phyloP scores from a whole-genome alignment of 2,329 filamentous ascomycete species.

The Fusarium keratoplasticum region DNA sequence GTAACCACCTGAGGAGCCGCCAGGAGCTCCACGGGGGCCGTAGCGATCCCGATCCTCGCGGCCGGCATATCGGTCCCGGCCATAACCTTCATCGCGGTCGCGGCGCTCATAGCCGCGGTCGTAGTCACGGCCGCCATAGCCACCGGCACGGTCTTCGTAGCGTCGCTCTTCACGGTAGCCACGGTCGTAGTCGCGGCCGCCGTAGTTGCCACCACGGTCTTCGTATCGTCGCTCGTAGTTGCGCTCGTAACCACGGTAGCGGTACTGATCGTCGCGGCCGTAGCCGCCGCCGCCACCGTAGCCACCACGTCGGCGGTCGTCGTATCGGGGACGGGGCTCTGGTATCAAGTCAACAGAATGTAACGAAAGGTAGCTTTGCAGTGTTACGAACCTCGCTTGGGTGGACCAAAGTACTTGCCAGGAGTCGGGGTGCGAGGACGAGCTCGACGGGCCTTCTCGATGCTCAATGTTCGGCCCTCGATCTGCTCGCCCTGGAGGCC shows the following conservation, averaged over 20 bases:
- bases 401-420: slow-evolving; percentile 98
- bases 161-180: slow-evolving; percentile 61
- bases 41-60: slow-evolving; percentile 61
- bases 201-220: slow-evolving; percentile 56
- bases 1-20: slow-evolving; percentile 57
- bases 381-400: slow-evolving; percentile 85
- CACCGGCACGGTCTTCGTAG: slow-evolving; percentile 56
- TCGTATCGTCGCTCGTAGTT: slow-evolving; percentile 60
- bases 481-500: slow-evolving; percentile 94
- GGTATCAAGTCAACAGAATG: slow-evolving; percentile 15
- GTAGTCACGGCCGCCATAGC: slow-evolving; percentile 65
- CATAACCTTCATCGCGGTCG: slow-evolving; percentile 53
- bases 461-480: slow-evolving; percentile 95
- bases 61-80: slow-evolving; percentile 54
- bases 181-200: slow-evolving; percentile 64
- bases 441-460: slow-evolving; percentile 97
- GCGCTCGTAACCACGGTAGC: slow-evolving; percentile 61
- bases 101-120: slow-evolving; percentile 69
- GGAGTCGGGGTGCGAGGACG: slow-evolving; percentile 96
- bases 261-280: slow-evolving; percentile 68
- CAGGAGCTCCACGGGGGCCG: slow-evolving; percentile 49
- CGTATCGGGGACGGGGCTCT: slow-evolving; percentile 60
- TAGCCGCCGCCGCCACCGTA: slow-evolving; percentile 60
- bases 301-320: slow-evolving; percentile 74
- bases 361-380: background rate